Base-by-base conservation (phyloP, 345 rosid genomes). In the Citrus reticulata region DNA sequence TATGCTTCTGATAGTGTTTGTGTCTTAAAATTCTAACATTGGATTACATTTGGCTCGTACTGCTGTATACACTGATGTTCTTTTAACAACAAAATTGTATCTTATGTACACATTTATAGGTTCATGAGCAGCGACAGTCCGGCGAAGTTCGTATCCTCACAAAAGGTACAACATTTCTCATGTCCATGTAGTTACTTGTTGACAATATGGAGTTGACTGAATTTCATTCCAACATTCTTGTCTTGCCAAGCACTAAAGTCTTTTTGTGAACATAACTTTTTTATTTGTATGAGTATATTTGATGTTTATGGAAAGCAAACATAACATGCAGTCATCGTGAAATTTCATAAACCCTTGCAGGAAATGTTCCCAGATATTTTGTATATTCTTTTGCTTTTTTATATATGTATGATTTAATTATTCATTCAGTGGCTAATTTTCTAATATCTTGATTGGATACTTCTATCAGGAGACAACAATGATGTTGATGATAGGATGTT, bases 391-490 rank as follows among this genome's bases (percentile, higher is more conserved):
- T 74, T 70, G 7, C 8, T 39, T 70, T 35, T 25, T 37, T 19
- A 35, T 37, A 16, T 29, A 72, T 65, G 19, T n/a, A 22, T 22
- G 63, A 22, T 9, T 60, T 37, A 54, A 11, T 69, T 61, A 9
- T 32, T 27, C 29, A 69, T 20, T 72, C 49, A 2, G 35, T 64
- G 40, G 9, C 61, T 76, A 35, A 77, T 61, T 57, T n/a, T 42
- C 32, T 76, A 30, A 49, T 49, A 60, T 68, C 9, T 54, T 27
- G 8, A n/a, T 46, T 30, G 67, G n/a, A 30, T 80, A 16, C 55
- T 37, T 80, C 85, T 55, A 68, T 55, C 87, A 94, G 97, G 97
- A 59, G 97, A 94, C 81, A 88, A 81, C 75, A 94, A 92, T 76
- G 0, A 20, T 1, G 27, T 49, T 2, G 90, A 94, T 82, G 97